These are phyloP conservation scores for Exophiala sp. DNA, from an alignment of 2,329 filamentous ascomycete species.

Conservation along the genomic window DNA sequence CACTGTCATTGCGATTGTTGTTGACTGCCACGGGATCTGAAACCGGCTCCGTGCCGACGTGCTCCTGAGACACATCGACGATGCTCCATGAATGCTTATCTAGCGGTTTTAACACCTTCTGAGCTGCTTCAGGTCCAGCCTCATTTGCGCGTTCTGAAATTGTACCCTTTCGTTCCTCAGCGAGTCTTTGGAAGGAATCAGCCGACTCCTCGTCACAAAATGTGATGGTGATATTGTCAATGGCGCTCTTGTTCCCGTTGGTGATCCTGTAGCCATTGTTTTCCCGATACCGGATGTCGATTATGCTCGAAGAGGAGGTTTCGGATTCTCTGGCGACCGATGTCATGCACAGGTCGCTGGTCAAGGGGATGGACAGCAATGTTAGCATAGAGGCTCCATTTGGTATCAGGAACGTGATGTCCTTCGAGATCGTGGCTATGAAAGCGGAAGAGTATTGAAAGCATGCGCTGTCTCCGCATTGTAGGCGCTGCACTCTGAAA, in stretches of 20 bases:
- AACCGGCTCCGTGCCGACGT: too few species aligned
- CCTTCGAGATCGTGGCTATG: slow-evolving; percentile 3
- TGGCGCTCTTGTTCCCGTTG: slow-evolving; percentile 14
- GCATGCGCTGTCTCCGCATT: slow-evolving; percentile 4
- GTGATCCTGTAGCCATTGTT: slow-evolving; percentile 10
- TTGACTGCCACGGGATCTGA: too few species aligned
- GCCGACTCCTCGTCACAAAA: slow-evolving; percentile 9
- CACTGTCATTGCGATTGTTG: too few species aligned
- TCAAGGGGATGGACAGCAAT: slow-evolving; percentile 9
- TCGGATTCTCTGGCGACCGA: not conserved
- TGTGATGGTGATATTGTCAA: slow-evolving; percentile 9
- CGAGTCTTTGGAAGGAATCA: slow-evolving; percentile 3
- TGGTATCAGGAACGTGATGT: slow-evolving; percentile 11
- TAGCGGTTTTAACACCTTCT: not conserved
- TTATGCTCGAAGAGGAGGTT: slow-evolving; percentile 3
- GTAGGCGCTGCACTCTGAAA: slow-evolving; percentile 10
- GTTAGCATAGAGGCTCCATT: slow-evolving; percentile 7
- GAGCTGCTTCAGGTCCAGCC: not conserved
- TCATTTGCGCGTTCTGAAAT: not conserved
- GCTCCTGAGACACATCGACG: not conserved
- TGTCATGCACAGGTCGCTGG: slow-evolving; percentile 4
- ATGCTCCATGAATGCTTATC: slow-evolving; percentile 10
- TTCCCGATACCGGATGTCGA: slow-evolving; percentile 10
- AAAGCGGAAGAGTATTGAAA: slow-evolving; percentile 1
- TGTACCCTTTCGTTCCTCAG: not conserved